A percentile compares a stretch with the other conserved stretches of the same genome.
Evolutionary conservation across 345 rosid species (phyloP).

Genomic region (Noccaea bulbosa): DNA sequence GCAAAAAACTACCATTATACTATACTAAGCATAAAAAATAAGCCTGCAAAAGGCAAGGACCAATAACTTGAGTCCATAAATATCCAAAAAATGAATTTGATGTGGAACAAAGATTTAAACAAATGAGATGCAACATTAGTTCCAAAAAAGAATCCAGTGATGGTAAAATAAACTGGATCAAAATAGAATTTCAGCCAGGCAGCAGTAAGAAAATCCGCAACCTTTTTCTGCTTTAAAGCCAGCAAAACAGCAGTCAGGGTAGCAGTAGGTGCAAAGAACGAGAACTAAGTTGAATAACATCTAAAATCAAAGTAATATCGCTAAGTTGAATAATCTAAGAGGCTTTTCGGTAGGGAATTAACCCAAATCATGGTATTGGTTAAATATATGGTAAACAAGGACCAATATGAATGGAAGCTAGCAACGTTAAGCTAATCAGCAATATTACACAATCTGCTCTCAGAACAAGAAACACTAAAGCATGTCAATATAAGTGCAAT

Average conservation of each 20-base stretch:
- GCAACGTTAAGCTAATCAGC: slow-evolving; percentile 17
- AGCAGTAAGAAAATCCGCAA: slow-evolving; percentile 7
- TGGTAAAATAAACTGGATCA: not conserved
- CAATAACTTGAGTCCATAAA: slow-evolving; percentile 6
- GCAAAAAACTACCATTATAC: slow-evolving; percentile 15
- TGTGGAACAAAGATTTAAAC: slow-evolving; percentile 20
- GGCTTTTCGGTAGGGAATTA: slow-evolving; percentile 1
- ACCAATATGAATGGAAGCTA: slow-evolving; percentile 13
- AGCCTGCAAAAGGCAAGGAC: not conserved
- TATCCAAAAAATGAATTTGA: slow-evolving; percentile 1
- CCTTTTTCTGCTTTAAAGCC: slow-evolving; percentile 1
- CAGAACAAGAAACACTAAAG: slow-evolving; percentile 18
- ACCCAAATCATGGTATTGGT: not conserved
- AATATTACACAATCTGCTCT: slow-evolving; percentile 4
- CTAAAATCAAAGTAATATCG: slow-evolving; percentile 1
- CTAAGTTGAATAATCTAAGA: slow-evolving; percentile 7
- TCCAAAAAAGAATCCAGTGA: not conserved
- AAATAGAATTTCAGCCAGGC: not conserved
- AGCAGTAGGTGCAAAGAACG: slow-evolving; percentile 8
- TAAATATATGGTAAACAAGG: slow-evolving; percentile 11
- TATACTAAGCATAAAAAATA: not conserved
- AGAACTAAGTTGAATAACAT: slow-evolving; percentile 6
- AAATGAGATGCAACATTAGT: slow-evolving; percentile 7
- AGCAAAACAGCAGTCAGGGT: slow-evolving; percentile 13
- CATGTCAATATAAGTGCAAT: slow-evolving; percentile 20